Percentiles rank a stretch among this genome's conserved stretches.
phyloP scores from a whole-genome alignment of 75 land plant species.

The Isoetes taiwanensis region DNA sequence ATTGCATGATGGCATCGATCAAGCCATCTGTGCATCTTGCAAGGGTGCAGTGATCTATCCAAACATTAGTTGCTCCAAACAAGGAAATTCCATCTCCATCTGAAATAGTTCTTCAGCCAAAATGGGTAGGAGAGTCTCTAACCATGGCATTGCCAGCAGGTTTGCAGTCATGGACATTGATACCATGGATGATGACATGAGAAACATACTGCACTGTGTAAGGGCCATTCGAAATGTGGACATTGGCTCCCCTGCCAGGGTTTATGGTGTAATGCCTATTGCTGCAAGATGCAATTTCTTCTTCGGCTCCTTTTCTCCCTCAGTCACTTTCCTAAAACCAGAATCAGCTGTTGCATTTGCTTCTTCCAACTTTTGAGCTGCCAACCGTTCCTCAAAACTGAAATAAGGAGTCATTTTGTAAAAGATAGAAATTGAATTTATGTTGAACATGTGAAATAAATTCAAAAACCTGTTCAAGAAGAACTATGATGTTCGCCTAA shows the following conservation, averaged over 20 bases:
- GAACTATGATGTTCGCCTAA: constrained; percentile 87
- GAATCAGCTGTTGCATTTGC: constrained; percentile 48
- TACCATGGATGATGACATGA: constrained; percentile 6
- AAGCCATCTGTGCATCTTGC: constrained; percentile 4
- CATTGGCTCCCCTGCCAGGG: not conserved
- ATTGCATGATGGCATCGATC: constrained; percentile 1
- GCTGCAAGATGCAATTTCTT: constrained; percentile 96
- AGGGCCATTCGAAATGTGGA: not conserved
- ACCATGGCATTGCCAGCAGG: not conserved
- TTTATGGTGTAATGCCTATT: constrained; percentile 42
- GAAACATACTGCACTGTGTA: constrained; percentile 1
- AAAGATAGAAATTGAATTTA: not conserved
- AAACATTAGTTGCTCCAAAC: constrained; percentile 1
- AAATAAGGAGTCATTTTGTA: not conserved
- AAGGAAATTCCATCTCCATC: constrained; percentile 8
- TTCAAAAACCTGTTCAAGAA: constrained; percentile 71
- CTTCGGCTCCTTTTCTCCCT: constrained; percentile 72
- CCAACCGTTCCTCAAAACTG: constrained; percentile 92
- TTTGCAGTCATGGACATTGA: constrained; percentile 5
- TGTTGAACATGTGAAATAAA: not conserved
- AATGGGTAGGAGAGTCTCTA: not conserved
- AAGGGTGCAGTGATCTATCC: constrained; percentile 5
- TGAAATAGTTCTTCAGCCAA: not conserved
- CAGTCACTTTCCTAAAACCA: constrained; percentile 71
- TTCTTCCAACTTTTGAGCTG: constrained; percentile 68